phyloP scores from a whole-genome alignment of 371 early-diverging fungal species.

The Mucor piriformis region DNA sequence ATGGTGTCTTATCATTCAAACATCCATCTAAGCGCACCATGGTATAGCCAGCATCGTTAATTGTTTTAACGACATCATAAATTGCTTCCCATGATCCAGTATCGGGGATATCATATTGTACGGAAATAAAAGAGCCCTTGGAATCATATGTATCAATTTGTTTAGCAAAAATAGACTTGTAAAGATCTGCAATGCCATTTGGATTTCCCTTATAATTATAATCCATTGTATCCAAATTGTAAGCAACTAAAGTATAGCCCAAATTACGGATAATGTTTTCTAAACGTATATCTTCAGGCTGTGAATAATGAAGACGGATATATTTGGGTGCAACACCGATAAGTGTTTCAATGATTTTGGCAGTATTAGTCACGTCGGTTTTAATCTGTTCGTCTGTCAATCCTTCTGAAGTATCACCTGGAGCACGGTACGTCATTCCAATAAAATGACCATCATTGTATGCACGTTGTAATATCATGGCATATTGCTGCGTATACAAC shows the following conservation, averaged over 20 bases:
- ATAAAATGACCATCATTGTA: constrained; percentile 61
- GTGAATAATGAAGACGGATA: constrained; percentile 54
- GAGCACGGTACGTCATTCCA: constrained; percentile 62
- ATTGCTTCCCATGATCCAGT: constrained; percentile 55
- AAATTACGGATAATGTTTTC: constrained; percentile 47
- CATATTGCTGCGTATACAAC: constrained; percentile 58
- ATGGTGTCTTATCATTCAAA: constrained; percentile 54
- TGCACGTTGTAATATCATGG: constrained; percentile 54
- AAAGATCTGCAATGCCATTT: constrained; percentile 44
- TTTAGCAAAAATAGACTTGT: constrained; percentile 45
- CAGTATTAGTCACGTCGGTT: constrained; percentile 52
- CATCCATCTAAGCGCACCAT: constrained; percentile 64
- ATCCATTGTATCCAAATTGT: constrained; percentile 56
- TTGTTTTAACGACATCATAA: constrained; percentile 48
- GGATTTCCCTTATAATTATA: constrained; percentile 50
- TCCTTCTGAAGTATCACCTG: constrained; percentile 48
- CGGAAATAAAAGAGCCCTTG: constrained; percentile 55
- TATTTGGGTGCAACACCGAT: constrained; percentile 57
- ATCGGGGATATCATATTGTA: constrained; percentile 60
- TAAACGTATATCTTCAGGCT: constrained; percentile 46
- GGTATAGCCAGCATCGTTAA: constrained; percentile 53
- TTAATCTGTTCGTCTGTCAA: constrained; percentile 53
- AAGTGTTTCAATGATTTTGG: constrained; percentile 49
- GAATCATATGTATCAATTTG: constrained; percentile 59
- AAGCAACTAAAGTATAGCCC: constrained; percentile 53